A percentile compares a stretch with the other conserved stretches of the same genome.
phyloP scores from a whole-genome alignment of 805 yeast genomes.

The Lachancea fermentati region DNA sequence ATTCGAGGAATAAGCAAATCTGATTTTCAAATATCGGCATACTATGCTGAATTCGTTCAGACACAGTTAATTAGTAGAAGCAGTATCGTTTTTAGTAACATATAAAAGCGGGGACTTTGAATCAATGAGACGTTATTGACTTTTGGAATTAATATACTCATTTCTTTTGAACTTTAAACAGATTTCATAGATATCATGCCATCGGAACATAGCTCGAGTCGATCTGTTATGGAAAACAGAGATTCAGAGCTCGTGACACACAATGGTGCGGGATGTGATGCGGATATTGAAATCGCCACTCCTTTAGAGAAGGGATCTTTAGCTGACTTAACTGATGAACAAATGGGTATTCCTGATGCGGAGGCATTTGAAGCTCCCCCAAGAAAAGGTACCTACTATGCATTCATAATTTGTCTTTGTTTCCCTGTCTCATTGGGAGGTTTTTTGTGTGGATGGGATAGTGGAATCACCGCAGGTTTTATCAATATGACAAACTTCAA shows the following conservation, averaged over 20 bases:
- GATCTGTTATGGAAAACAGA: not conserved
- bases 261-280: not conserved
- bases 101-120: no score
- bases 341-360: no score
- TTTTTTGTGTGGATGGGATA: constrained; percentile 72
- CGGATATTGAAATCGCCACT: constrained; percentile 2
- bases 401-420: constrained; percentile 20
- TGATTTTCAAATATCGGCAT: no score
- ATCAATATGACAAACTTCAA: constrained; percentile 51
- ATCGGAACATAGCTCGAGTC: no score
- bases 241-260: not conserved
- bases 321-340: constrained; percentile 1
- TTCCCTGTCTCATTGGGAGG: constrained; percentile 60
- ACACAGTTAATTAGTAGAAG: no score
- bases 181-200: not conserved
- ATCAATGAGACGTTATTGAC: no score
- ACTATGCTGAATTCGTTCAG: no score
- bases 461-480: constrained; percentile 75
- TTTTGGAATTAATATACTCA: not conserved
- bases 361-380: not conserved
- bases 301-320: constrained; percentile 1
- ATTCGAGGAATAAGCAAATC: no score
- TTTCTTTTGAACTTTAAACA: not conserved
- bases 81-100: no score
- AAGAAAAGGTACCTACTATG: constrained; percentile 1